These are phyloP conservation scores for Chalciporus sp. DNA, from an alignment of 1,284 basidiomycete species.

Conservation along the genomic window DNA sequence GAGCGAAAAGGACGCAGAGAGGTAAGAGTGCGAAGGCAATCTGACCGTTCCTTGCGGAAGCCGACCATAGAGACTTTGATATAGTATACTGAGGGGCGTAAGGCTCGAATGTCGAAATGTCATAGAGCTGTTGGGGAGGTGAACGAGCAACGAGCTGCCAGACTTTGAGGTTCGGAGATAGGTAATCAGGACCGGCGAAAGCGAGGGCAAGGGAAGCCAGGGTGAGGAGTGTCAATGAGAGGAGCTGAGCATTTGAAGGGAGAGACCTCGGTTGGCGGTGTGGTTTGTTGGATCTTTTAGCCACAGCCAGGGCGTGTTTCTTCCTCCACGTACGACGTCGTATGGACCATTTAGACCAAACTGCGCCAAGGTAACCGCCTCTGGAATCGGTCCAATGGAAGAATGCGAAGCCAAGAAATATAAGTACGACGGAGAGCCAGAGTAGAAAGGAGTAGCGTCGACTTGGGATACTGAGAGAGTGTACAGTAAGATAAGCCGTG, in stretches of 20 bases:
- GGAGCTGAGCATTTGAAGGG: conserved; percentile 64
- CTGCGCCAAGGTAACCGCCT: conserved; percentile 47
- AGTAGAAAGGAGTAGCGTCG: conserved; percentile 60
- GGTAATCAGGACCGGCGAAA: conserved; percentile 75
- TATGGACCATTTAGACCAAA: conserved; percentile 58
- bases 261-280: conserved; percentile 52
- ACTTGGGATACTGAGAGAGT: conserved; percentile 50
- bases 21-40: conserved; percentile 82
- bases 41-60: conserved; percentile 72
- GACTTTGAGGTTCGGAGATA: conserved; percentile 55
- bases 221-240: conserved; percentile 48
- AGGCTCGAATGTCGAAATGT: conserved; percentile 32
- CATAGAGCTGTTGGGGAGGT: conserved; percentile 21
- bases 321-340: conserved; percentile 51
- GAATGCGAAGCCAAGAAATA: conserved; percentile 43
- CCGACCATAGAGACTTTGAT: conserved; percentile 77
- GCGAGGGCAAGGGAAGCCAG: conserved; percentile 48
- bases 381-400: conserved; percentile 45
- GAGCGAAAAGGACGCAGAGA: conserved; percentile 73
- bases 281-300: conserved; percentile 29
- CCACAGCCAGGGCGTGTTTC: conserved; percentile 19
- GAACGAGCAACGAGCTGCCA: conserved; percentile 40
- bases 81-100: conserved; percentile 63
- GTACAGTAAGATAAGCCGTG: conserved; percentile 55
- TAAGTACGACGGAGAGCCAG: conserved; percentile 49